phyloP scores from a whole-genome alignment of 2,329 filamentous ascomycete species.

The Aspergillus fijiensis region DNA sequence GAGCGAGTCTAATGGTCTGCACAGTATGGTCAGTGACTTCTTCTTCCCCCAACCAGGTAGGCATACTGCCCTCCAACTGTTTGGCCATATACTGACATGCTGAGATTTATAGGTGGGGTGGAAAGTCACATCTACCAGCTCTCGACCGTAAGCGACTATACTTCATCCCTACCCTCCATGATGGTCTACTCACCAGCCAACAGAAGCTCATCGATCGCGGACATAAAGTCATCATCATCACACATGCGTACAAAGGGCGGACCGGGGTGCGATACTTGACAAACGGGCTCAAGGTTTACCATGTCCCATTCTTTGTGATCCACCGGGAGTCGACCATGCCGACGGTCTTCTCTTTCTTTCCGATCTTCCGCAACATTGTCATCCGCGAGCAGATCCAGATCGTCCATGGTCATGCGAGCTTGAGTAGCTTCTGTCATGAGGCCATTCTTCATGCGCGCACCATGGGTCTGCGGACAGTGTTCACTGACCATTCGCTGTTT shows the following conservation, averaged over 20 bases:
- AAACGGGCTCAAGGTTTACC: slow-evolving; percentile 97
- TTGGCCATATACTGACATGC: neutral
- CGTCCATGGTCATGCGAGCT: slow-evolving; percentile 92
- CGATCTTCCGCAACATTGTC: slow-evolving; percentile 93
- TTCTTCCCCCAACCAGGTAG: slow-evolving; percentile 91
- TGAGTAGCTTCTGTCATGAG: slow-evolving; percentile 92
- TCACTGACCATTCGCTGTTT: slow-evolving; percentile 96
- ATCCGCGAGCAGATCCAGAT: slow-evolving; percentile 95
- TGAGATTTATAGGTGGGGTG: slow-evolving; percentile 64
- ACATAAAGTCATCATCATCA: slow-evolving; percentile 97
- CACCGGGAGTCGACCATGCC: slow-evolving; percentile 92
- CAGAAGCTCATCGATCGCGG: slow-evolving; percentile 93
- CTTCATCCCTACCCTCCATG: neutral
- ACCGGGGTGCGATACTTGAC: slow-evolving; percentile 93
- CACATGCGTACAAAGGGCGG: slow-evolving; percentile 87
- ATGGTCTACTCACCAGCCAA: slow-evolving; percentile 10
- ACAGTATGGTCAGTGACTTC: slow-evolving; percentile 94
- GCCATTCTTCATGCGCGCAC: slow-evolving; percentile 91
- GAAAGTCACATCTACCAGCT: slow-evolving; percentile 99
- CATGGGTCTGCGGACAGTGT: slow-evolving; percentile 93
- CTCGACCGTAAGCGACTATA: slow-evolving; percentile 59
- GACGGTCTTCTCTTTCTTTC: slow-evolving; percentile 98
- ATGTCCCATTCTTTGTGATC: slow-evolving; percentile 93
- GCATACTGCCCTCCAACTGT: slow-evolving; percentile 8
- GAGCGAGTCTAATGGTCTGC: slow-evolving; percentile 8